Percentiles rank a stretch among this genome's conserved stretches.
Evolutionary conservation across 163 green algal species (phyloP).

Genomic region (Picocystis sp.): DNA sequence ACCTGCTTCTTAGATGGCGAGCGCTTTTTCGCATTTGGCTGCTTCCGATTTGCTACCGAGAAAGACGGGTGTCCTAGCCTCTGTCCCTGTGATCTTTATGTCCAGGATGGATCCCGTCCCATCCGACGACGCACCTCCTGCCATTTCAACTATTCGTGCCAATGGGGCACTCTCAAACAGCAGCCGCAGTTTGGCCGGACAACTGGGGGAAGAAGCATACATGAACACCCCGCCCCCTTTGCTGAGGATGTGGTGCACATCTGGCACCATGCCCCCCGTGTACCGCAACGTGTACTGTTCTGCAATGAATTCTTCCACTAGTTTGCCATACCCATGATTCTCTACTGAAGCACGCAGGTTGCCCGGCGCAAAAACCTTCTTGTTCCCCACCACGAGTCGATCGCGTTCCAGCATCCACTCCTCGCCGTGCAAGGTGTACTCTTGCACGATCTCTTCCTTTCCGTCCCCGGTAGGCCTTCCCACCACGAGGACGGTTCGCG

Average conservation of each 20-base stretch:
- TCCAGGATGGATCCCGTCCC: slow-evolving; percentile 29
- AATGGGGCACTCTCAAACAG: slow-evolving; percentile 67
- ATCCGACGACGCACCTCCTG: slow-evolving; percentile 29
- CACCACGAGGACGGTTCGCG: slow-evolving; percentile 50
- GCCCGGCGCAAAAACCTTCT: slow-evolving; percentile 46
- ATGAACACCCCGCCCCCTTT: slow-evolving; percentile 70
- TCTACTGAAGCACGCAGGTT: slow-evolving; percentile 44
- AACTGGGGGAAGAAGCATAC: slow-evolving; percentile 41
- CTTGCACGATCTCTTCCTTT: slow-evolving; percentile 5
- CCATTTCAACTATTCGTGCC: slow-evolving; percentile 32
- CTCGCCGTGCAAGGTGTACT: slow-evolving; percentile 6
- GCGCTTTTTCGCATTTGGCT: slow-evolving; percentile 30
- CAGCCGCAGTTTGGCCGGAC: slow-evolving; percentile 60
- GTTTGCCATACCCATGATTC: slow-evolving; percentile 36
- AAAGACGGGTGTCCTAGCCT: slow-evolving; percentile 25
- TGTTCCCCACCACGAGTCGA: slow-evolving; percentile 17
- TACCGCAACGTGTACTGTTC: slow-evolving; percentile 52
- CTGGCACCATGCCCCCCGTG: slow-evolving; percentile 65
- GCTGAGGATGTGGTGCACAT: slow-evolving; percentile 73
- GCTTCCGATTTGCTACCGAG: slow-evolving; percentile 46
- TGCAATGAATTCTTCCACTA: slow-evolving; percentile 47
- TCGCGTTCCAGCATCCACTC: slow-evolving; percentile 16
- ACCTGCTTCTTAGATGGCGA: slow-evolving; percentile 11
- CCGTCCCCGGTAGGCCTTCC: slow-evolving; percentile 19
- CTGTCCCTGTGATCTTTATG: slow-evolving; percentile 16